Base-by-base conservation (phyloP, 345 rosid species). In the Linum usitatissimum region DNA sequence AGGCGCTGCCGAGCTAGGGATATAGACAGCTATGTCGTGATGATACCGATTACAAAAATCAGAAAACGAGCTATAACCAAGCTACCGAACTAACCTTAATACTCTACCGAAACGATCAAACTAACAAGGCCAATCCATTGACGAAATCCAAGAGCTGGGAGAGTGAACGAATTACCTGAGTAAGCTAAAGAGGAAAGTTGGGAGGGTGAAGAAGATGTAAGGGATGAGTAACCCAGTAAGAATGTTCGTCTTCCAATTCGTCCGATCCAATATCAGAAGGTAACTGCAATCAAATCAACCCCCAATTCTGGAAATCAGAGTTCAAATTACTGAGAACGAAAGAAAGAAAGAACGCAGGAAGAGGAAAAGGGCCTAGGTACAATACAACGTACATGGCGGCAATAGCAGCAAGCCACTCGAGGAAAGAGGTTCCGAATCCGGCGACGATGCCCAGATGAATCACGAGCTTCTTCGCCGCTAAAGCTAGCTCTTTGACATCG, bases 201-300 rank as follows among this genome's bases (percentile, higher is more conserved):
- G 59, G 10, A 55, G 59, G 30, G 30, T 55, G 59, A 55, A 55
- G 59, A 55, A 45, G 75, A 66, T 12, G 84, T 75, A 49, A 82
- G 77, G 51, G 86, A 88, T 4, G 92, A 91, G 72, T 88, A 18
- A 18, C 88, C 75, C 86, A 75, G 78, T 84, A 85, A 66, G 92
- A 83, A 18, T 68, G 86, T 64, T 86, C 77, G 77, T 54, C 42
- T 23, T 9, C 18, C 19, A 18, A 38, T 55, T 21, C 30, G 59
- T 55, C 14, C 30, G 23, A 28, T 55, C 59, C 59, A 55, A 19
- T 12, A 55, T 19, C 59, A 55, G 14, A 4, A 55, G 59, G 18
- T 55, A 55, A 18, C 59, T 55, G 59, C 51, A 45, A 45, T 45
- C 51, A 45, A 45, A 40, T 23, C 28, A 23, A 23, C 28, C 28